Conservation (phyloP, 345 rosid genomes). For the Brassica incana region DNA sequence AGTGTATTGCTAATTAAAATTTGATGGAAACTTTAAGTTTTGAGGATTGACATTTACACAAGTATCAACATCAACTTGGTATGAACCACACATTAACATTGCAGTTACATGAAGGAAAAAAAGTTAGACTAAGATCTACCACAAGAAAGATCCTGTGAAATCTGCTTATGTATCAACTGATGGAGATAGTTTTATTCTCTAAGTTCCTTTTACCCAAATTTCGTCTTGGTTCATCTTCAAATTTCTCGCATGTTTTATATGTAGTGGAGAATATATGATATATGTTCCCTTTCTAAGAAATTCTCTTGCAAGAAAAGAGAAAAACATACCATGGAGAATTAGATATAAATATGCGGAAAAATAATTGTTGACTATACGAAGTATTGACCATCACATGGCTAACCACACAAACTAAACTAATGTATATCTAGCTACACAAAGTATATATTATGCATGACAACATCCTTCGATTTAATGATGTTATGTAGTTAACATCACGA, state of each 20-base stretch:
- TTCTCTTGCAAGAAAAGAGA: neutral
- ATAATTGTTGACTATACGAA: no score
- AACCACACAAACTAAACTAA: no score
- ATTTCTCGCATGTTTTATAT: constrained; percentile 1
- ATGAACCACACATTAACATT: neutral
- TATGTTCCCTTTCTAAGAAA: constrained; percentile 7
- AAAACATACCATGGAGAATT: neutral
- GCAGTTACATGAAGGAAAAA: neutral
- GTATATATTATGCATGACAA: no score
- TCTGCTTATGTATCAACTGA: neutral
- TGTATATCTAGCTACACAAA: no score
- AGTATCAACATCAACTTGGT: neutral
- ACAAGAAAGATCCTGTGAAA: neutral
- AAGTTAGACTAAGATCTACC: constrained; percentile 11
- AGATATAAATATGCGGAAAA: constrained; percentile 13
- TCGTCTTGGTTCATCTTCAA: constrained; percentile 36
- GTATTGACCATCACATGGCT: no score
- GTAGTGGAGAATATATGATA: constrained; percentile 9
- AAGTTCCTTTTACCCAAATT: constrained; percentile 12
- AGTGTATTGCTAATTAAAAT: no score
- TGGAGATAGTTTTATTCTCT: constrained; percentile 4
- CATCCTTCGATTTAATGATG: no score
- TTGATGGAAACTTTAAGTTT: neutral
- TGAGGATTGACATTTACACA: neutral
- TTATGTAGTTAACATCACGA: no score